Evolutionary conservation across 768 basidiomycete genomes (phyloP), one percentile per base, ranked within the genome.

Genomic region (Russula dissimulans): DNA sequence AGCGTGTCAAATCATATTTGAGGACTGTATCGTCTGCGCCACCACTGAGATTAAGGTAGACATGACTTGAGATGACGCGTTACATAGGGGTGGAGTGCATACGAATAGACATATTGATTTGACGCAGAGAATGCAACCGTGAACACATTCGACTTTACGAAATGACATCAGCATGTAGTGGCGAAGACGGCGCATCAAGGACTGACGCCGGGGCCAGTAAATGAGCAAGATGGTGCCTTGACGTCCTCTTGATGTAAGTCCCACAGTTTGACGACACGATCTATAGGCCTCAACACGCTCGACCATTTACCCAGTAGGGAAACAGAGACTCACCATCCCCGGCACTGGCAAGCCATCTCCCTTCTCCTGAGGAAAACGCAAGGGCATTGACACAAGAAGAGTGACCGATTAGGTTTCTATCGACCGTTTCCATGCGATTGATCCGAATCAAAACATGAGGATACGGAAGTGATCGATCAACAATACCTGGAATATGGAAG

Each of bases 101-200:
- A 89, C 88, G 83, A 82, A 68, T 80, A 81, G 44, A 90, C 68
- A 67, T 78, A 83, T 54, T 77, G 78, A 66, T 85, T 86, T 22
- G 77, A 76, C 0, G 84, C 78, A 6, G 88, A 89, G 72, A 91
- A 89, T 49, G 80, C 80, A 34, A 91, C 73, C 17, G 81, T 78
- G 69, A 91, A 83, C 39, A 90, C 79, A 65, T 89, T 89, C 44
- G 77, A 78, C 89, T 91, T 46, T 29, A 51, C 32, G 12, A 15
- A 12, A 39, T 22, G 17, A 34, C 58, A 45, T 57, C 34, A 52
- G 51, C 41, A 38, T 59, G 38, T 57, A 6, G 17, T 4, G 5
- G 15, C 36, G 38, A 31, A n/a, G 17, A 18, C 47, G 29, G 39
- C 6, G 12, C 34, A 53, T 50, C 34, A 48, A 26, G 39, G 48